These are phyloP conservation scores for Fomitopsis pinicola DNA, from an alignment of 1,284 basidiomycete species.

Conservation along the genomic window DNA sequence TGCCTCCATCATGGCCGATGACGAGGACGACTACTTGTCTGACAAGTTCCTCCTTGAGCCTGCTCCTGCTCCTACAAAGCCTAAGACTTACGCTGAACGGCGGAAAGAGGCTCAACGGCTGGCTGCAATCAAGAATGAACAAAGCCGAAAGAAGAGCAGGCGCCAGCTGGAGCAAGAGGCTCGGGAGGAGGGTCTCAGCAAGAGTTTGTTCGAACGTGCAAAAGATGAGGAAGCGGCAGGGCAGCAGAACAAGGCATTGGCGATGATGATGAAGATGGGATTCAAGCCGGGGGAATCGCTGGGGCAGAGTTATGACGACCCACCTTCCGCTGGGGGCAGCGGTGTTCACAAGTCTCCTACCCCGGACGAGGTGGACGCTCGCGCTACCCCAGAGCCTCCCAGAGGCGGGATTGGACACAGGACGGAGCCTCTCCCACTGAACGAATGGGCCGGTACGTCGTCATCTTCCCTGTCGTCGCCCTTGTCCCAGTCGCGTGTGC, in stretches of 20 bases:
- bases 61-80: conserved; percentile 27
- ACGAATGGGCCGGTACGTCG: conserved; percentile 70
- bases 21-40: conserved; percentile 80
- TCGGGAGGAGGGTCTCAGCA: conserved; percentile 69
- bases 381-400: not conserved
- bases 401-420: conserved; percentile 33
- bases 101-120: conserved; percentile 59
- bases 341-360: not conserved
- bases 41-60: conserved; percentile 69
- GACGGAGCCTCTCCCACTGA: conserved; percentile 61
- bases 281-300: conserved; percentile 78
- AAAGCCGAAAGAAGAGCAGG: conserved; percentile 57
- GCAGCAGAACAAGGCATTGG: conserved; percentile 62
- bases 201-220: conserved; percentile 73
- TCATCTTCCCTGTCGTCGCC: not conserved
- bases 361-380: not conserved
- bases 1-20: conserved; percentile 46
- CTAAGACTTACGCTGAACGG: conserved; percentile 63
- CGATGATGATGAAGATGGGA: conserved; percentile 89
- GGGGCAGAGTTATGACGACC: conserved; percentile 36
- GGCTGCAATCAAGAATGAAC: conserved; percentile 57
- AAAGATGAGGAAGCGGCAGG: conserved; percentile 54
- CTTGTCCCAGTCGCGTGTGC: not conserved
- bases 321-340: not conserved
- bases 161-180: conserved; percentile 71